Evolutionary conservation across 768 basidiomycete species (phyloP).

Genomic region (Lentinula aciculospora): DNA sequence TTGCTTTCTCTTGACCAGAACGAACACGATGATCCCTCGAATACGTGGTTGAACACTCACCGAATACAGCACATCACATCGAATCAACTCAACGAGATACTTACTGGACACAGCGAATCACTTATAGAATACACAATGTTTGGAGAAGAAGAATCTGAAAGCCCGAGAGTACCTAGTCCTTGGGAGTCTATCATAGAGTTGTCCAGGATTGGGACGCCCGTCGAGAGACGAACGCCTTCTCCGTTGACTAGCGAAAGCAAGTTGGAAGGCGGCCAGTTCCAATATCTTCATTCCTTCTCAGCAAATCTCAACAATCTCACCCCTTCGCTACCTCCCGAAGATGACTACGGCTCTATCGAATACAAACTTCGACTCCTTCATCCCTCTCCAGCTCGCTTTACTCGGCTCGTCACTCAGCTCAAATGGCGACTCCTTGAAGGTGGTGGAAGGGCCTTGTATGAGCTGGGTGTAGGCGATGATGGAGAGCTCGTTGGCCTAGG

Average conservation of each 20-base stretch:
- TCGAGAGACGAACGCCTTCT: constrained; percentile 9
- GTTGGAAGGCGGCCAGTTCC: too few relatives aligned
- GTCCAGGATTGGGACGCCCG: constrained; percentile 13
- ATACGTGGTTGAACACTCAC: constrained; percentile 31
- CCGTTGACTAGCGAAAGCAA: constrained; percentile 15
- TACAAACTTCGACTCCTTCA: constrained; percentile 89
- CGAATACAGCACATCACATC: background rate
- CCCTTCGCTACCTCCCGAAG: constrained; percentile 31
- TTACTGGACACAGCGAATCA: background rate
- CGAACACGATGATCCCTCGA: constrained; percentile 47
- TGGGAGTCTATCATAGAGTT: constrained; percentile 71
- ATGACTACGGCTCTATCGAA: constrained; percentile 86
- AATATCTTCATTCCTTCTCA: constrained; percentile 21
- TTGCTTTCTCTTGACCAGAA: background rate
- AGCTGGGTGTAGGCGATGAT: constrained; percentile 80
- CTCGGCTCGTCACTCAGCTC: constrained; percentile 87
- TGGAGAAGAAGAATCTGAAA: constrained; percentile 78
- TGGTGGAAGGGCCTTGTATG: constrained; percentile 75
- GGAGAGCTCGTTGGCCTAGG: constrained; percentile 82
- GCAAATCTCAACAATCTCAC: constrained; percentile 14
- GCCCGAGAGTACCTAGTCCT: constrained; percentile 71
- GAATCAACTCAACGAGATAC: background rate
- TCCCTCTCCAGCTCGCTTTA: constrained; percentile 71
- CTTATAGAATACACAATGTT: constrained; percentile 47
- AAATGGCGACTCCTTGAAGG: constrained; percentile 92